Percentiles rank a stretch among this genome's conserved stretches.
Conservation (phyloP, 1,139 yeast species). For the Candida mesenterica region DNA sequence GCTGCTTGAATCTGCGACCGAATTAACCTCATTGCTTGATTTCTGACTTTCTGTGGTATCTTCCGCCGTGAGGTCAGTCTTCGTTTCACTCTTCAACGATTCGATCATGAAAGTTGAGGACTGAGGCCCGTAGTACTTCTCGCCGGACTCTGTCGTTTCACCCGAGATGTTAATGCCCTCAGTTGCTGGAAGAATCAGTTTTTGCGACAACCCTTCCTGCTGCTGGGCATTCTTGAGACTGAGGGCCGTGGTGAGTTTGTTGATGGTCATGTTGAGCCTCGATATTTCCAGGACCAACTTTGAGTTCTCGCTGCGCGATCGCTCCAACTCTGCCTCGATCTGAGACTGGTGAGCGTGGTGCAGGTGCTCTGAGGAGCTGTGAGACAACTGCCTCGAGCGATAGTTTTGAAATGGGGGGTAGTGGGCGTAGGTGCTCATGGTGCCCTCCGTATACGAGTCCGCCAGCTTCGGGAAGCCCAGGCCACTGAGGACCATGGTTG, state of each 20-base stretch:
- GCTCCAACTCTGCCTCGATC: too few species aligned
- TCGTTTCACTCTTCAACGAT: conserved; percentile 20
- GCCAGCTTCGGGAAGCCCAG: too few species aligned
- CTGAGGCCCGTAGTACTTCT: conserved; percentile 51
- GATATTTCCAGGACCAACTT: not conserved
- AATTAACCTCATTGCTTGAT: not conserved
- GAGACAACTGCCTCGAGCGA: too few species aligned
- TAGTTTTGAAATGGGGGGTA: too few species aligned
- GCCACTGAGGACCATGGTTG: not conserved
- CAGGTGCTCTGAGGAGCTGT: too few species aligned
- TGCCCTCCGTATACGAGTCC: too few species aligned
- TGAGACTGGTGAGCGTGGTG: too few species aligned
- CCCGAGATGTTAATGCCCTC: conserved; percentile 12
- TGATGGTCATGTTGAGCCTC: not conserved
- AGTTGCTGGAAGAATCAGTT: not conserved
- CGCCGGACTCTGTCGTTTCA: conserved; percentile 24
- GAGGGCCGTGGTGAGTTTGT: not conserved
- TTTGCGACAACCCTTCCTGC: not conserved
- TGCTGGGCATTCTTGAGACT: not conserved
- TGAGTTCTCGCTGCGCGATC: too few species aligned
- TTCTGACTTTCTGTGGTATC: not conserved
- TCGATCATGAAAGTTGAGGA: conserved; percentile 49
- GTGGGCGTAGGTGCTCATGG: too few species aligned
- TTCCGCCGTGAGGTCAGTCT: not conserved
- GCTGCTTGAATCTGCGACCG: not conserved